phyloP scores from a whole-genome alignment of 2,329 filamentous ascomycete genomes.

The Xylaria multiplex region DNA sequence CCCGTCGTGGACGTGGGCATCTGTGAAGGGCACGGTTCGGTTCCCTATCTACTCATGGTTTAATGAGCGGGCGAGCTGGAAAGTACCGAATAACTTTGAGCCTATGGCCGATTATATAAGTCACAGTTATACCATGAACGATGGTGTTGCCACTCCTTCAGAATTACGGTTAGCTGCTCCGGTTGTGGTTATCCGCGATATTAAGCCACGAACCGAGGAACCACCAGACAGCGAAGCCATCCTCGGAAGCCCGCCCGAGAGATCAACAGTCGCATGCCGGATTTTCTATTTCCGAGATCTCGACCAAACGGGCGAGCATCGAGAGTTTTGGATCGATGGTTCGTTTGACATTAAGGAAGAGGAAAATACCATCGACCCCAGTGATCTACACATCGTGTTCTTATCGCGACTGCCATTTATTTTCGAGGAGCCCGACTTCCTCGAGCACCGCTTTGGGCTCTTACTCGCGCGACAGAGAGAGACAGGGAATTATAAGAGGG shows the following conservation, averaged over 20 bases:
- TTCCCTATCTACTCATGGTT: constrained; percentile 40
- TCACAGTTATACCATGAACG: not conserved
- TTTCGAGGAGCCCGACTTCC: constrained; percentile 23
- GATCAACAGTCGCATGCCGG: constrained; percentile 19
- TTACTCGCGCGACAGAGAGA: constrained; percentile 22
- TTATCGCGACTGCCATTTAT: constrained; percentile 36
- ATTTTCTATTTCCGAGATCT: constrained; percentile 21
- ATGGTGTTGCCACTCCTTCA: not conserved
- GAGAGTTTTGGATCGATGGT: constrained; percentile 37
- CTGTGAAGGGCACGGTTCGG: constrained; percentile 33
- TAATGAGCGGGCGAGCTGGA: constrained; percentile 34
- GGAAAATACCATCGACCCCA: not conserved
- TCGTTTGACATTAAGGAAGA: constrained; percentile 32
- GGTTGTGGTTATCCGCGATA: not conserved
- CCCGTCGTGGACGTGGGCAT: constrained; percentile 45
- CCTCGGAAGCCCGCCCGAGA: constrained; percentile 11
- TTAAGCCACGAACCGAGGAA: not conserved
- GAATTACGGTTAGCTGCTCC: constrained; percentile 2
- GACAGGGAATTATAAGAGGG: not conserved
- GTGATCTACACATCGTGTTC: constrained; percentile 16
- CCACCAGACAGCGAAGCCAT: not conserved
- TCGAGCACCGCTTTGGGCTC: constrained; percentile 39
- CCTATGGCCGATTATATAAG: constrained; percentile 23
- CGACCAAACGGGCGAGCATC: not conserved
- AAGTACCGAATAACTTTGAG: constrained; percentile 36